These are phyloP conservation scores for Penicillium digitatum DNA, from an alignment of 2,329 filamentous ascomycete genomes.

Conservation along the genomic window DNA sequence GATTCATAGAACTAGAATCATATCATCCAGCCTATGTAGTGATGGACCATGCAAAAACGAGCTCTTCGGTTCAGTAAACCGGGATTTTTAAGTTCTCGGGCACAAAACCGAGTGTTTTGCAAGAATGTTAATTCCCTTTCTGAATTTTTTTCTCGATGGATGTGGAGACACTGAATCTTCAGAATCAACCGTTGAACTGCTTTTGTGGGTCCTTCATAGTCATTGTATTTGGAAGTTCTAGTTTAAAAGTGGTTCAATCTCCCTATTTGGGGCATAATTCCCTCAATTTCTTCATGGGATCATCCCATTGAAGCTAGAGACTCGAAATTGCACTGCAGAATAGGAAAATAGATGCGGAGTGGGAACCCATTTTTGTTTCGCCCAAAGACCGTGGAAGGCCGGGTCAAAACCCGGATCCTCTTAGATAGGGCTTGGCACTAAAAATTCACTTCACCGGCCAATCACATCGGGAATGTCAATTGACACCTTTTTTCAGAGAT, in stretches of 20 bases:
- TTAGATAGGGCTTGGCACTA: background rate
- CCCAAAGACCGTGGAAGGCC: background rate
- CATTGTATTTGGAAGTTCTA: background rate
- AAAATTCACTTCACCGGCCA: background rate
- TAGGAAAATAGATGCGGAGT: background rate
- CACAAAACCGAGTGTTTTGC: no score
- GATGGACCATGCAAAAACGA: background rate
- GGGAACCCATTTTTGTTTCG: background rate
- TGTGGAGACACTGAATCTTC: background rate
- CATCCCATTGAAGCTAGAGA: background rate
- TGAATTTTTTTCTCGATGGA: background rate
- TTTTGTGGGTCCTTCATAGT: background rate
- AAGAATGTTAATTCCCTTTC: no score
- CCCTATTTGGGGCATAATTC: background rate
- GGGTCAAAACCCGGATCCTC: background rate
- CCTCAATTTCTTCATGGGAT: background rate
- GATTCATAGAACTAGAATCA: background rate
- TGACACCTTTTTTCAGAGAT: background rate
- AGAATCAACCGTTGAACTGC: background rate
- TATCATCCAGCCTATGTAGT: background rate
- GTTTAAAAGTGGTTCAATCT: background rate
- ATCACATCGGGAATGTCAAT: background rate
- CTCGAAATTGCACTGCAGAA: background rate
- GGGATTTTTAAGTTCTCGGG: background rate
- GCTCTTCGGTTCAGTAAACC: background rate